Base-by-base conservation (phyloP, 306 rosid species). In the Begonia loranthoides region DNA sequence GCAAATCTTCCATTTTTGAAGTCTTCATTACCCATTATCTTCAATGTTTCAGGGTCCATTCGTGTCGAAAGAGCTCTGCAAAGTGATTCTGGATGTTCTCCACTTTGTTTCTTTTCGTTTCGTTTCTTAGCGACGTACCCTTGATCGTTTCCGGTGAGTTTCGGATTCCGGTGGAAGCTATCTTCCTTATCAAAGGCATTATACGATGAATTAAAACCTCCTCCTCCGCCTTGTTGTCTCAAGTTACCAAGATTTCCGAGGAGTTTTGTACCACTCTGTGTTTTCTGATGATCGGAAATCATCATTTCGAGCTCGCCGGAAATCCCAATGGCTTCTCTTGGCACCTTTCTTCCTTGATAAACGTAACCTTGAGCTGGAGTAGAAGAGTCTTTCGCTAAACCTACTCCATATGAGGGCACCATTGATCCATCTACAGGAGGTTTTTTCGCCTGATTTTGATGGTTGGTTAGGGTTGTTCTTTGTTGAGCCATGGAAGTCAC, bases 11-110 rank as follows among this genome's bases (percentile, higher is more conserved):
- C 95, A 36, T 66, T 84, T 67, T 81, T 88, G 64, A 81, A 88
- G 67, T 88, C 97, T 58, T 84, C 93, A 59, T 88, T 88, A 15
- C 95, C 95, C 95, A 88, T 70, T 10, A 79, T 81, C 72, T 84
- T 88, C 72, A 88, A 64, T 36, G 79, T 70, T 39, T 88, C 95
- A 0, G 97, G 97, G 60, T 88, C 97, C 87, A 79, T 81, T 66
- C 95, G 69, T 2, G 95, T 88, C 5, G 97, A 88, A 49, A 88
- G 9, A 0, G 89, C 93, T 24, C 93, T 66, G 48, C 97, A 88
- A 45, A 81, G 54, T 4, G 93, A 75, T 49, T 54, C 54, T 1
- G 75, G n/a, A 17, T 69, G 61, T 40, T 67, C 65, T 15, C 15
- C 50, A n/a, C 55, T 15, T 9, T 48, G 45, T 13, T 45, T 72